Evolutionary conservation across 768 basidiomycete species (phyloP).

Genomic region (Suillus sp.): DNA sequence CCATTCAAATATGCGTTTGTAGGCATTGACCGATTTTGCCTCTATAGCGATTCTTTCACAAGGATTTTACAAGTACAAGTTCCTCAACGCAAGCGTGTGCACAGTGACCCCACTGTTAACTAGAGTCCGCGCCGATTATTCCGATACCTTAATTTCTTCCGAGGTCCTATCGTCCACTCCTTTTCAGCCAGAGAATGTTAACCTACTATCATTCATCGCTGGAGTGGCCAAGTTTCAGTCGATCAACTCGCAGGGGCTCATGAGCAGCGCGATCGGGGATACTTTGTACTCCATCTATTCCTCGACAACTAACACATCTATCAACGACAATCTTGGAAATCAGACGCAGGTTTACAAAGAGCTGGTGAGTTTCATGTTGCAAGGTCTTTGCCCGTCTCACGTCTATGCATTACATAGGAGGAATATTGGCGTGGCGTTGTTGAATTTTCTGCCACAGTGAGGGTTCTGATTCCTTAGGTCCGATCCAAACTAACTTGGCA

Average conservation of each 20-base stretch:
- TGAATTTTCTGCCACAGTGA: constrained; percentile 13
- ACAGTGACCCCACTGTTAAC: background rate
- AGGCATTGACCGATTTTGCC: background rate
- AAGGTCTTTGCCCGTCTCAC: background rate
- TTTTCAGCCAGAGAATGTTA: constrained; percentile 6
- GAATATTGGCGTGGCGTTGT: constrained; percentile 13
- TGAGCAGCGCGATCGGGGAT: background rate
- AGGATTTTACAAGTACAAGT: constrained; percentile 12
- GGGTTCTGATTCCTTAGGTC: background rate
- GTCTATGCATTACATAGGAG: background rate
- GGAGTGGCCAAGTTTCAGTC: constrained; percentile 7
- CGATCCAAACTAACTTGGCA: background rate
- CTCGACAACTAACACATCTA: background rate
- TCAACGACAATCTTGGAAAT: background rate
- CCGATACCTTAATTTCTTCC: constrained; percentile 4
- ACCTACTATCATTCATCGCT: constrained; percentile 19
- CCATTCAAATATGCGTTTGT: background rate
- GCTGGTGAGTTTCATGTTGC: background rate
- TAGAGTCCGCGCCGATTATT: background rate
- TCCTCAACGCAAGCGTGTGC: constrained; percentile 15
- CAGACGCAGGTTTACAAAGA: background rate
- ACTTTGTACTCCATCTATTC: constrained; percentile 4
- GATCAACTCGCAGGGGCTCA: background rate
- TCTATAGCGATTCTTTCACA: constrained; percentile 10
- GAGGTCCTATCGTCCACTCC: background rate